phyloP scores from a whole-genome alignment of 495 filamentous ascomycete species.

The Mycothermus thermophilus region DNA sequence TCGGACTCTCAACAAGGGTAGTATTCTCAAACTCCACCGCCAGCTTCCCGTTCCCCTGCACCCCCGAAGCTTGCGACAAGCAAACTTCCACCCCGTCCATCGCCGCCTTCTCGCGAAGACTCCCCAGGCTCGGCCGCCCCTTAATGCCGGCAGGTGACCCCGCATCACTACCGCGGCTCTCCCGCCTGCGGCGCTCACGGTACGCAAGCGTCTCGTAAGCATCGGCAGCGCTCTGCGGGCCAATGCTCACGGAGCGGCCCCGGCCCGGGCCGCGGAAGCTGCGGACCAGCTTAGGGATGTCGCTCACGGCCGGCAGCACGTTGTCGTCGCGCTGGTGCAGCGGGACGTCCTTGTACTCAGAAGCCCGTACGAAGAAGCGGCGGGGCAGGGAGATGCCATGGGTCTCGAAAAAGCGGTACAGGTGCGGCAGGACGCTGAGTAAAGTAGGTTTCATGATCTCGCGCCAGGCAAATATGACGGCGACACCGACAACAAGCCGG shows the following conservation, averaged over 20 bases:
- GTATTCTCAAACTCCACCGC: conserved; percentile 49
- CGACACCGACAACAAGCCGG: conserved; percentile 64
- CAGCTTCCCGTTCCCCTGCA: conserved; percentile 24
- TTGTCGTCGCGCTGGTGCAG: conserved; percentile 66
- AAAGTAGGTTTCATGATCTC: conserved; percentile 74
- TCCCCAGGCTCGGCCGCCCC: conserved; percentile 16
- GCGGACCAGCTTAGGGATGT: conserved; percentile 63
- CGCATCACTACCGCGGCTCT: conserved; percentile 42
- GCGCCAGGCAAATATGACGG: conserved; percentile 78
- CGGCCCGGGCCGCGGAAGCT: conserved; percentile 66
- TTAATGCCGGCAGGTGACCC: conserved; percentile 6
- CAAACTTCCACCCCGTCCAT: conserved; percentile 4
- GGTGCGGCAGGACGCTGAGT: conserved; percentile 60
- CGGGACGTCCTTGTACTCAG: conserved; percentile 79
- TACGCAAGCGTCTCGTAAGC: conserved; percentile 95
- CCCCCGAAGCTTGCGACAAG: conserved; percentile 17
- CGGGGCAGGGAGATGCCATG: conserved; percentile 65
- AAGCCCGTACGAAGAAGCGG: conserved; percentile 78
- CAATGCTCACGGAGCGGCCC: conserved; percentile 72
- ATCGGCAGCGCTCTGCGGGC: conserved; percentile 89
- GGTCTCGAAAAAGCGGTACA: conserved; percentile 76
- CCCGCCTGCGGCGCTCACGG: conserved; percentile 62
- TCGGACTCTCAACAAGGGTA: conserved; percentile 22
- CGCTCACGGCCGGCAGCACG: conserved; percentile 69
- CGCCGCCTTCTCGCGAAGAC: conserved; percentile 8